Evolutionary conservation across 257 asterid genomes (phyloP), one percentile per base, ranked within the genome.

Genomic region (Oldenlandia corymbosa): DNA sequence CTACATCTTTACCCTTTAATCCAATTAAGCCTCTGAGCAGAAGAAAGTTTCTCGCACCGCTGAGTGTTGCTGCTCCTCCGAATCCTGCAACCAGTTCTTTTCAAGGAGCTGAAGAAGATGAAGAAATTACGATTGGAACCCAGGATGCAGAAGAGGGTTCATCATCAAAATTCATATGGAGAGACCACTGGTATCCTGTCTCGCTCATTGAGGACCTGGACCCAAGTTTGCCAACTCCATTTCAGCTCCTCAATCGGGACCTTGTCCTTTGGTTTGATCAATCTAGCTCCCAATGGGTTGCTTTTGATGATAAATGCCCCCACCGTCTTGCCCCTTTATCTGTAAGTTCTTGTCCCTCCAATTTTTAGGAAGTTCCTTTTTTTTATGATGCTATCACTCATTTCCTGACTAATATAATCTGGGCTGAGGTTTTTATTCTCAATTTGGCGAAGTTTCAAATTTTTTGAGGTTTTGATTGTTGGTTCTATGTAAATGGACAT

Each of bases 281-380:
- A 26, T 79, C 92, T 51, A 69, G 72, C 71, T 84, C 92, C 4
- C 80, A 81, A 1, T 93, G 99, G 99, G 91, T 88, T 73, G 97
- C 97, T 68, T 76, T 90, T 30, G 97, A 93, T 67, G 99, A 93
- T 60, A 90, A 85, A 73, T 93, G 99, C 77, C 99, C 99, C 41
- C 99, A 93, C 68, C 81, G 99, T 48, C 97, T 93, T 61, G 99
- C 99, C 21, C 99, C 99, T 67, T 75, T 93, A 80, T 93, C 99
- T 20, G 99, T 93, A 75, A 71, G 67, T 26, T 50, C 14, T 18
- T 2, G 10, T 24, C 16, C 5, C 11, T 64, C 46, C 21, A 56
- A 1, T 34, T 43, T 39, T 45, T n/a, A n/a, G 17, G 64, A 27
- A 59, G 47, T 21, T 42, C 49, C 62, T 17, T 10, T 20, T 16